Percentiles rank a stretch among this genome's conserved stretches.
Evolutionary conservation across 1,284 basidiomycete species (phyloP).

Genomic region (Inonotus obliquus): DNA sequence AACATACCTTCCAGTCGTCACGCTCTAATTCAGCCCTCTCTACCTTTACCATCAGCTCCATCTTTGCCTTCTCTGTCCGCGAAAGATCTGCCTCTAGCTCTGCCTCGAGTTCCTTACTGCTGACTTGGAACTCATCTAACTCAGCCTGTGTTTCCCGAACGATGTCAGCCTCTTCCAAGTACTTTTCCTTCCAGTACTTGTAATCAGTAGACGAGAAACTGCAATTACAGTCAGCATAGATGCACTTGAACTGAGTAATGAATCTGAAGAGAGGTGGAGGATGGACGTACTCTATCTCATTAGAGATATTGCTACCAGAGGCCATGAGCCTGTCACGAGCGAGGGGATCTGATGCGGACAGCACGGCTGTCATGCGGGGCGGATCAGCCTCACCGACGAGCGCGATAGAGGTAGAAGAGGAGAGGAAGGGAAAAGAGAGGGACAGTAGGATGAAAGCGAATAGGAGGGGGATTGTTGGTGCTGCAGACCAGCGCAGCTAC

Average conservation of each 20-base stretch:
- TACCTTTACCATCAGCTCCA: constrained; percentile 74
- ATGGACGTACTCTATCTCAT: constrained; percentile 47
- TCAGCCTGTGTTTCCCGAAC: constrained; percentile 81
- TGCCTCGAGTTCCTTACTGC: constrained; percentile 90
- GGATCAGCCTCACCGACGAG: background rate
- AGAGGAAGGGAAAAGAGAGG: background rate
- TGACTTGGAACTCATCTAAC: constrained; percentile 87
- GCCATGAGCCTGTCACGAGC: constrained; percentile 54
- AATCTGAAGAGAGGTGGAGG: background rate
- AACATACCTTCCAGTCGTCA: constrained; percentile 87
- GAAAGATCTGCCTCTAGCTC: constrained; percentile 88
- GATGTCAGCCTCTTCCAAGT: constrained; percentile 81
- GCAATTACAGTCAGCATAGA: constrained; percentile 13
- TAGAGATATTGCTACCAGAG: constrained; percentile 46
- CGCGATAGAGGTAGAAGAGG: background rate
- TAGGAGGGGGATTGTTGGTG: background rate
- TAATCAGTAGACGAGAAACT: constrained; percentile 45
- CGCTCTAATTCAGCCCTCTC: constrained; percentile 73
- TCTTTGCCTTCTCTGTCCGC: constrained; percentile 81
- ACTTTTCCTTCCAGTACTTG: constrained; percentile 79
- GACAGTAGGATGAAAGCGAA: background rate
- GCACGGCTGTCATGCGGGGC: constrained; percentile 55
- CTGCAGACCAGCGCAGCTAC: constrained; percentile 1
- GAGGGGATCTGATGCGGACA: constrained; percentile 53
- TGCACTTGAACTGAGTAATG: constrained; percentile 12